phyloP scores from a whole-genome alignment of 2,329 filamentous ascomycete genomes.

The Hortaea sp. region DNA sequence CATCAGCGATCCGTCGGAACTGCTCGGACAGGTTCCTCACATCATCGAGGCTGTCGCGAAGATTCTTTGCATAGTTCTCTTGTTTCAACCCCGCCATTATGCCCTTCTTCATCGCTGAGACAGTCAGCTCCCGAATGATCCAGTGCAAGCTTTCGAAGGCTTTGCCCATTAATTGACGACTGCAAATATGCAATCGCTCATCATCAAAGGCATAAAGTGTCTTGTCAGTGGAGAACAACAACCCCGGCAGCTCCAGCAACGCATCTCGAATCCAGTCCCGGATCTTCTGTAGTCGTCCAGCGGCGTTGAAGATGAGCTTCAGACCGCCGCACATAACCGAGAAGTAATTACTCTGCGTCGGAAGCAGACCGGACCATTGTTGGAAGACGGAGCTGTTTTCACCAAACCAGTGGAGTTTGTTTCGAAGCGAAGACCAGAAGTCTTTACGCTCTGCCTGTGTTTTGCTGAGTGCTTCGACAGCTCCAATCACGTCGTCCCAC shows the following conservation, averaged over 20 bases:
- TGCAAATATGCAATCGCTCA: not conserved
- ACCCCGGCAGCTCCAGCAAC: not conserved
- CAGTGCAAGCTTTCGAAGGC: not conserved
- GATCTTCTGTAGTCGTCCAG: not conserved
- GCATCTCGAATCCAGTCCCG: not conserved
- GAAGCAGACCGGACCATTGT: not conserved
- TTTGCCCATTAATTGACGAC: not conserved
- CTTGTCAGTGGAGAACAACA: not conserved
- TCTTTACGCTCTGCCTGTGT: not conserved
- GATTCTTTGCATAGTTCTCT: not conserved
- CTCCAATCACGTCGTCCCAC: not conserved
- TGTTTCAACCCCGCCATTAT: not conserved
- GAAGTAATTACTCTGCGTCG: conserved; percentile 1
- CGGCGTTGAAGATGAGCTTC: not conserved
- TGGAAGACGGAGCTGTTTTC: not conserved
- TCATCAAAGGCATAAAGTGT: not conserved
- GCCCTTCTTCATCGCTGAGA: not conserved
- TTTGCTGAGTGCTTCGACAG: not conserved
- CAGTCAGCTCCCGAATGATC: not conserved
- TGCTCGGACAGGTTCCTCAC: not conserved
- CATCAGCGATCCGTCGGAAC: not conserved
- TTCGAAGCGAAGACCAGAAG: not conserved
- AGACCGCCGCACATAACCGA: not conserved
- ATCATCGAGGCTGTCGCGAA: not conserved
- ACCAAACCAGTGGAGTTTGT: not conserved